These are phyloP conservation scores for Candida alai DNA, from an alignment of 805 yeast genomes.

Conservation along the genomic window DNA sequence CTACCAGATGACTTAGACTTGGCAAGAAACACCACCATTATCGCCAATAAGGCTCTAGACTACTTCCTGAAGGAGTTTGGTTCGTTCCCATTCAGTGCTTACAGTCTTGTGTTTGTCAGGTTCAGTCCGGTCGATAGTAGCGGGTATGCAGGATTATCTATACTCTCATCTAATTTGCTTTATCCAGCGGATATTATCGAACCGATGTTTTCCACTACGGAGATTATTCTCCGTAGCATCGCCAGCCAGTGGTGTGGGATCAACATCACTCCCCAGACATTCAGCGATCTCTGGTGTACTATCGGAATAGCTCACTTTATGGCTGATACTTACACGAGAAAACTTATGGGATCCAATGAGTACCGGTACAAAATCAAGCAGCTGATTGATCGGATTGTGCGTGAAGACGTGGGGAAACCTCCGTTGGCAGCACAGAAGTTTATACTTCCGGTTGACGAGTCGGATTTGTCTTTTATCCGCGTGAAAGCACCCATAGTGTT, in stretches of 20 bases:
- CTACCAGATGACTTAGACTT: conserved; percentile 54
- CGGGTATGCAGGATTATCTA: conserved; percentile 72
- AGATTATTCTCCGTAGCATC: conserved; percentile 60
- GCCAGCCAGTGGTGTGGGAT: conserved; percentile 94
- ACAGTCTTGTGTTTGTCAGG: conserved; percentile 69
- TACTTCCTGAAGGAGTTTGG: conserved; percentile 86
- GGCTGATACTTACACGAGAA: conserved; percentile 66
- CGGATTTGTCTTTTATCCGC: conserved; percentile 64
- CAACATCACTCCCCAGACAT: conserved; percentile 74
- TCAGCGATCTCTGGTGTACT: conserved; percentile 86
- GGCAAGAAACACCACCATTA: conserved; percentile 69
- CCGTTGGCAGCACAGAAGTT: conserved; percentile 76
- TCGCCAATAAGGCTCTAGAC: conserved; percentile 75
- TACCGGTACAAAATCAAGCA: conserved; percentile 66
- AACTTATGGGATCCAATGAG: conserved; percentile 80
- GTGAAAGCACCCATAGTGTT: conserved; percentile 85
- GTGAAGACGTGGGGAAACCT: conserved; percentile 70
- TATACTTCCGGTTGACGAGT: conserved; percentile 56
- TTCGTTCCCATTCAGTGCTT: conserved; percentile 85
- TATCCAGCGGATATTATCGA: conserved; percentile 77
- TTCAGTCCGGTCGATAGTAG: conserved; percentile 45
- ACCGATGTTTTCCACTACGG: conserved; percentile 69
- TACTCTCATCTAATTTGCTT: conserved; percentile 56
- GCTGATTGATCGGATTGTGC: conserved; percentile 62
- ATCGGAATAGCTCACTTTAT: conserved; percentile 81